phyloP scores from a whole-genome alignment of 306 rosid species.

The Delonix regia region DNA sequence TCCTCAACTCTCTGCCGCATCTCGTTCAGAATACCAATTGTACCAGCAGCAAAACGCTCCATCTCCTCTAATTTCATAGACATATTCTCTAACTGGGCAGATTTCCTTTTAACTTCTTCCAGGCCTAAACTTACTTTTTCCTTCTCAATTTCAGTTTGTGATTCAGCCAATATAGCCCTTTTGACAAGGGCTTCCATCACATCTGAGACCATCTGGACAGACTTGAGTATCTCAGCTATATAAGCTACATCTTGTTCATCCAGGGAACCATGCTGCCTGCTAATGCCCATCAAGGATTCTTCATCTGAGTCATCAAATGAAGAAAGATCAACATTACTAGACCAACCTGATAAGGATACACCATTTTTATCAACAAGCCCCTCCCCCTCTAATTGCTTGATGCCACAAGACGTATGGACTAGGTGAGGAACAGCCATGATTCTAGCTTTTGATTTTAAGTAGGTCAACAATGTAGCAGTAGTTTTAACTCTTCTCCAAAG shows the following conservation, averaged over 20 bases:
- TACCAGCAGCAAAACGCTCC: conserved; percentile 61
- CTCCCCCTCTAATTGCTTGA: conserved; percentile 70
- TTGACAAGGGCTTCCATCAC: conserved; percentile 22
- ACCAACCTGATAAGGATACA: conserved; percentile 69
- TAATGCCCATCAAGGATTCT: conserved; percentile 57
- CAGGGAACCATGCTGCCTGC: conserved; percentile 49
- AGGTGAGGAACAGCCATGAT: conserved; percentile 77
- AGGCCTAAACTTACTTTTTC: conserved; percentile 65
- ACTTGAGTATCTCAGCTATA: conserved; percentile 67
- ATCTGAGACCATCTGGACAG: conserved; percentile 66
- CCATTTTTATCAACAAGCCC: conserved; percentile 80
- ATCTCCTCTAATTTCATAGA: conserved; percentile 81
- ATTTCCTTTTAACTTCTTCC: conserved; percentile 72
- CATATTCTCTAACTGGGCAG: conserved; percentile 74
- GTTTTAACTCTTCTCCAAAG: conserved; percentile 86
- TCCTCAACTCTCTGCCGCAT: conserved; percentile 85
- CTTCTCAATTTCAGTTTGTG: conserved; percentile 74
- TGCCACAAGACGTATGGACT: conserved; percentile 58
- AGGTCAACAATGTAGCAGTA: conserved; percentile 63
- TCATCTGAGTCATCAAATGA: conserved; percentile 60
- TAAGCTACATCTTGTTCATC: conserved; percentile 70
- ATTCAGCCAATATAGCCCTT: conserved; percentile 79
- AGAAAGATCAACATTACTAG: conserved; percentile 72
- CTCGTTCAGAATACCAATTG: conserved; percentile 73
- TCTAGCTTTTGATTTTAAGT: conserved; percentile 67